A percentile compares a stretch with the other conserved stretches of the same genome.
These are phyloP conservation scores for Talaromyces trachyspermus DNA, from an alignment of 495 filamentous ascomycete species.

Conservation along the genomic window DNA sequence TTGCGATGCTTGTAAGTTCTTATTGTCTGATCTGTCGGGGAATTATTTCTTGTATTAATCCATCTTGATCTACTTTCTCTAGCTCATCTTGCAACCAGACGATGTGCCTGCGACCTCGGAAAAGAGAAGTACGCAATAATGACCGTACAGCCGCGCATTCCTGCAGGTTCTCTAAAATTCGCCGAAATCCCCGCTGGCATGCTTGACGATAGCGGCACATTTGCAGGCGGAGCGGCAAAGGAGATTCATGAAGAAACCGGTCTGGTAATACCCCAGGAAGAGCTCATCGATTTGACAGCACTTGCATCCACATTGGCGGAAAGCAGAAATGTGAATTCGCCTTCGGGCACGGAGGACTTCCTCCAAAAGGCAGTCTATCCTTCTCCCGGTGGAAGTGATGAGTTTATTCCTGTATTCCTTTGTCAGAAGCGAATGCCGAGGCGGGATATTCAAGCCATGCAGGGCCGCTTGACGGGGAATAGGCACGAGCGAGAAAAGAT, in stretches of 20 bases:
- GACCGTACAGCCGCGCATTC: conserved; percentile 76
- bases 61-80: background rate
- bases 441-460: conserved; percentile 56
- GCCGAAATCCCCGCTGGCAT: conserved; percentile 84
- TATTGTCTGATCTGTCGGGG: too few relatives aligned
- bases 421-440: conserved; percentile 61
- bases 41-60: background rate
- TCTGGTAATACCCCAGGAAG: conserved; percentile 44
- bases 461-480: conserved; percentile 70
- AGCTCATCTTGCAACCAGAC: conserved; percentile 64
- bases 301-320: conserved; percentile 38
- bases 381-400: conserved; percentile 75
- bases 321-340: too few relatives aligned
- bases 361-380: conserved; percentile 65
- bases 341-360: too few relatives aligned
- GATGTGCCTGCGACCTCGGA: conserved; percentile 39
- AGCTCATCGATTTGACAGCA: conserved; percentile 65
- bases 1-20: conserved; percentile 63
- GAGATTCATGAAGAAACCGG: conserved; percentile 83
- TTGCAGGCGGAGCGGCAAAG: conserved; percentile 68
- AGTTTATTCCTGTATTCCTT: conserved; percentile 73
- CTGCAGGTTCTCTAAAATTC: conserved; percentile 68
- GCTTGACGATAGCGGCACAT: conserved; percentile 71
- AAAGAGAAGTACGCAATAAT: conserved; percentile 62
- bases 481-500: conserved; percentile 79